Evolutionary conservation across 202 grass and related monocot genomes (phyloP), one percentile per base, ranked within the genome.

Genomic region (Setaria italica): DNA sequence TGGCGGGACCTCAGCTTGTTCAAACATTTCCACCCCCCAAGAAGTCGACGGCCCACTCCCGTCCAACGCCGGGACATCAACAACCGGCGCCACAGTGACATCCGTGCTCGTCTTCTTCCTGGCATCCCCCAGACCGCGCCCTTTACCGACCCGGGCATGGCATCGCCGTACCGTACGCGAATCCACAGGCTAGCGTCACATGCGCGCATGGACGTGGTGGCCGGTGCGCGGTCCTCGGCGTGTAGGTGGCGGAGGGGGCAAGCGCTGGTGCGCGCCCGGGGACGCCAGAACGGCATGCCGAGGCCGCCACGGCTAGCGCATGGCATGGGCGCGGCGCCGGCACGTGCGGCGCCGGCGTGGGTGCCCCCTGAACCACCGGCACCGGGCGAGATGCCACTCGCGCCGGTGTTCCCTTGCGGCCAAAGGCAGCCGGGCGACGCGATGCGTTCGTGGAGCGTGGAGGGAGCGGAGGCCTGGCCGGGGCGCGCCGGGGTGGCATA

Each of bases 281-380:
- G 3, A 5, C 43, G 69, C 70, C 66, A 17, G 5, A 4, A 13
- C 79, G 57, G 37, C 57, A 64, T 54, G 70, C 17, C 13, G 77
- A 81, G 78, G 21, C 58, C 78, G 41, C 58, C 47, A 78, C 65
- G 11, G 45, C 43, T 7, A 10, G 8, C 43, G 9, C 43, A 46
- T 10, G 9, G 81, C 57, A 37, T 71, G 60, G 69, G 81, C 16
- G 62, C 62, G 88, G 33, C 62, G 71, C 72, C 65, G 42, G 16
- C 88, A 80, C 84, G 75, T 84, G 79, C 67, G 51, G 9, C 60
- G 50, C 57, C 57, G 47, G 51, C 47, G 73, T 46, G 55, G 66
- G 66, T 79, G 84, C 88, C 67, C 88, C 80, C 80, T 13, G 43
- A 84, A 69, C 85, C 62, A 70, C 85, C 76, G 80, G 85, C 89